Evolutionary conservation across 192 early-diverging fungal genomes (phyloP).

Genomic region (Backusella circina): DNA sequence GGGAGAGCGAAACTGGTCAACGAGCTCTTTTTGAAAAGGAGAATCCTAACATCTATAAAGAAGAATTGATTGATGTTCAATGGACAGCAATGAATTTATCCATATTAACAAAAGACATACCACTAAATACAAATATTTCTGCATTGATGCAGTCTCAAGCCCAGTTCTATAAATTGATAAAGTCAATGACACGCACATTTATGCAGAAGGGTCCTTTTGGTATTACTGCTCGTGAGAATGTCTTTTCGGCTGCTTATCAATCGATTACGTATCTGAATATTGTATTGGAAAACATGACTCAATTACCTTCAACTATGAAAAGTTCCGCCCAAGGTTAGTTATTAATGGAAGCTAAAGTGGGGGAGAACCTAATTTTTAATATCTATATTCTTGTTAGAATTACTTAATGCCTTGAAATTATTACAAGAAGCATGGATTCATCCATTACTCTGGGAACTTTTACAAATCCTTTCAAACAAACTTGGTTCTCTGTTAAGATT

Average conservation of each 20-base stretch:
- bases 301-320: not conserved
- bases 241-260: constrained; percentile 13
- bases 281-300: not conserved
- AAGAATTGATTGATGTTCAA: constrained; percentile 64
- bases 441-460: constrained; percentile 13
- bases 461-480: not conserved
- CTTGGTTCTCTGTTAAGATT: not conserved
- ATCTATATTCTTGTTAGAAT: not conserved
- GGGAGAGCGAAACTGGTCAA: constrained; percentile 7
- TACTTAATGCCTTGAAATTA: not conserved
- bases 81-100: constrained; percentile 33
- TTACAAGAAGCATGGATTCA: constrained; percentile 7
- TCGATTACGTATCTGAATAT: not conserved
- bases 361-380: not conserved
- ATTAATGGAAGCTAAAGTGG: not conserved
- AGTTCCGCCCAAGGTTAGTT: not conserved
- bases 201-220: constrained; percentile 23
- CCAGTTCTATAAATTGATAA: not conserved
- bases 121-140: not conserved
- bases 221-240: constrained; percentile 11
- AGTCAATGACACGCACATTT: not conserved
- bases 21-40: constrained; percentile 76
- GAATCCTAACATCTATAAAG: constrained; percentile 70
- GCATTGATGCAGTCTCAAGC: not conserved
- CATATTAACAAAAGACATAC: not conserved